A percentile compares a stretch with the other conserved stretches of the same genome.
phyloP scores from a whole-genome alignment of 139 green algal species.

The Chlorella sp. region DNA sequence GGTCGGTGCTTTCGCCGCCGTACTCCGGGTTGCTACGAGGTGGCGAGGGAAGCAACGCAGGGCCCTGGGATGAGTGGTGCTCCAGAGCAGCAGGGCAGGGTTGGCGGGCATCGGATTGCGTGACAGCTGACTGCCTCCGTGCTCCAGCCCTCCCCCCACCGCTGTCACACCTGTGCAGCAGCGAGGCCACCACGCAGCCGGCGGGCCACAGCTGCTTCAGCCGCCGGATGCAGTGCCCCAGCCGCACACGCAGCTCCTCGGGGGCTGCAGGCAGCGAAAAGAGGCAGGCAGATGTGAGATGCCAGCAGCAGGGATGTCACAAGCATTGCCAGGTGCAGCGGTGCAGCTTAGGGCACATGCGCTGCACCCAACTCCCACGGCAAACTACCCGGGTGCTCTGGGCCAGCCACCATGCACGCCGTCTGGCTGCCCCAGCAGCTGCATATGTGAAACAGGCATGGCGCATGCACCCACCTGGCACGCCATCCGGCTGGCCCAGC shows the following conservation, averaged over 20 bases:
- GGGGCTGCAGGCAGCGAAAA: not conserved
- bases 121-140: too few relatives aligned
- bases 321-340: not conserved
- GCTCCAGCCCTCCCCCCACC: too few relatives aligned
- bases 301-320: too few relatives aligned
- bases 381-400: too few relatives aligned
- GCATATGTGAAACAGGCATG: too few relatives aligned
- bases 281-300: not conserved
- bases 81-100: too few relatives aligned
- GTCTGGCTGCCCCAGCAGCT: not conserved
- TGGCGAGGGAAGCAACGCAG: too few relatives aligned
- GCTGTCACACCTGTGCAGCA: constrained; percentile 38
- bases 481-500: constrained; percentile 23
- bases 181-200: constrained; percentile 51
- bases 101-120: too few relatives aligned
- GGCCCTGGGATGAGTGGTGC: too few relatives aligned
- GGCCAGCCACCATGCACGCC: not conserved
- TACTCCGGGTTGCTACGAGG: not conserved
- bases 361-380: not conserved
- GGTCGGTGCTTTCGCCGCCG: not conserved
- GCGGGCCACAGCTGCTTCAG: constrained; percentile 69
- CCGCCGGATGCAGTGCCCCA: constrained; percentile 63
- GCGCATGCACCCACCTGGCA: constrained; percentile 11
- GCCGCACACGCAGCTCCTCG: constrained; percentile 47
- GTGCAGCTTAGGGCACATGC: not conserved